Evolutionary conservation across 2,329 filamentous ascomycete genomes (phyloP), one percentile per base, ranked within the genome.

Genomic region (Sclerotinia spermophila): DNA sequence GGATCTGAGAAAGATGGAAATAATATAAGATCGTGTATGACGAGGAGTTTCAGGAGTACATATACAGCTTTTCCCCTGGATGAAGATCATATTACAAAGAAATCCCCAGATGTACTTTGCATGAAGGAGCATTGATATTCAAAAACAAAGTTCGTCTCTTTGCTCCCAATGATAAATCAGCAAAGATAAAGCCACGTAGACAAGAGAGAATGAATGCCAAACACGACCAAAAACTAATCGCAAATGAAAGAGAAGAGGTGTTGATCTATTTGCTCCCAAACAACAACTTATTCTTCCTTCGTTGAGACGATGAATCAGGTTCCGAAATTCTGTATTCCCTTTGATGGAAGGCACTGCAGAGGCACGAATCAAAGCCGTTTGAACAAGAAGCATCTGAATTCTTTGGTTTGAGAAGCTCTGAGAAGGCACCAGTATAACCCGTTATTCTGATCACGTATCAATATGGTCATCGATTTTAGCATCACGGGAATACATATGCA

Each of bases 151-250:
- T n/a, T 27, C 15, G 15, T 7, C 15, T 51, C 2, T 5, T 5
- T 15, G 13, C 48, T 27, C 27, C 6, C 13, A n/a, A 51, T 27
- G 5, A 15, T 51, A 6, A 2, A 3, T 1, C 7, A 15, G 2
- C 2, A 51, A 51, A n/a, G 48, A 2, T 10, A 3, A 2, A 7
- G 48, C 0, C 48, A 51, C 1, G 5, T 17, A 51, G 24, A 51
- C 1, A 1, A 27, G 48, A 24, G 11, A 4, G 7, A 10, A 1
- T 2, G 1, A 48, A n/a, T 5, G 10, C 6, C 4, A 0, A n/a
- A 6, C 5, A 5, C 15, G 24, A n/a, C 21, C 24, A 3, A 48
- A n/a, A 48, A 48, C n/a, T n/a, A 13, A 2, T 5, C 13, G 24
- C 15, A n/a, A n/a, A 1, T 27, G 5, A 51, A 7, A 51, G 48